phyloP scores from a whole-genome alignment of 2,329 filamentous ascomycete genomes.

The Podosphaera aphanis region DNA sequence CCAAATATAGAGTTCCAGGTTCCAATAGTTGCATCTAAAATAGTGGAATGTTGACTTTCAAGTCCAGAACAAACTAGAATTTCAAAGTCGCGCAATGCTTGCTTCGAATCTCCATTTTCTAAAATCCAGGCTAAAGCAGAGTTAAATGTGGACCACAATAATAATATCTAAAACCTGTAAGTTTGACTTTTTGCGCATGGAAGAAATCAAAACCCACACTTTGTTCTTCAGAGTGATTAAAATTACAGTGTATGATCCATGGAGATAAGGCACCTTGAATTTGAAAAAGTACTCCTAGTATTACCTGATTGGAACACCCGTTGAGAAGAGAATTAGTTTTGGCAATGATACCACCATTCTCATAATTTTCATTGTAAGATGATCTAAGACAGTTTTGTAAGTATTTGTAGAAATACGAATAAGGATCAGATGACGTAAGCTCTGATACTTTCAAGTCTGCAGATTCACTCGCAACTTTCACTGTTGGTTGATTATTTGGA shows the following conservation, averaged over 20 bases:
- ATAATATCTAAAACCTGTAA: slow-evolving; percentile 19
- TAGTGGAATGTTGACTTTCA: slow-evolving; percentile 30
- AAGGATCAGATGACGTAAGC: slow-evolving; percentile 31
- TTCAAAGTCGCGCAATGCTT: slow-evolving; percentile 30
- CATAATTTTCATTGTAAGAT: slow-evolving; percentile 23
- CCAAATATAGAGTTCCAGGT: slow-evolving; percentile 54
- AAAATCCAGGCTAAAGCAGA: slow-evolving; percentile 15
- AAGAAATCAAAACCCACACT: slow-evolving; percentile 20
- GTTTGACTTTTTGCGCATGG: not conserved
- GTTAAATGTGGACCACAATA: slow-evolving; percentile 28
- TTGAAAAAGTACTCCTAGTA: slow-evolving; percentile 30
- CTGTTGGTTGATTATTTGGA: slow-evolving; percentile 34
- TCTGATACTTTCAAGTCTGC: slow-evolving; percentile 10
- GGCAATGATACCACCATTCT: slow-evolving; percentile 28
- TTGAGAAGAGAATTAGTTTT: slow-evolving; percentile 18
- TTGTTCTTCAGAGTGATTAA: slow-evolving; percentile 21
- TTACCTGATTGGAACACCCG: slow-evolving; percentile 21
- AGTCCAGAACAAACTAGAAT: slow-evolving; percentile 30
- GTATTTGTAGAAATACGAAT: slow-evolving; percentile 40
- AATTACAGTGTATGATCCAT: slow-evolving; percentile 35
- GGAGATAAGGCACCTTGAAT: slow-evolving; percentile 35
- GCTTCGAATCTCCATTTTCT: slow-evolving; percentile 15
- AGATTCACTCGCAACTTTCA: slow-evolving; percentile 38
- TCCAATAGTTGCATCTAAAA: slow-evolving; percentile 28
- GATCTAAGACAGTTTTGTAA: slow-evolving; percentile 27